These are phyloP conservation scores for Tolypocladium paradoxum DNA, from an alignment of 2,329 filamentous ascomycete species.

Conservation along the genomic window DNA sequence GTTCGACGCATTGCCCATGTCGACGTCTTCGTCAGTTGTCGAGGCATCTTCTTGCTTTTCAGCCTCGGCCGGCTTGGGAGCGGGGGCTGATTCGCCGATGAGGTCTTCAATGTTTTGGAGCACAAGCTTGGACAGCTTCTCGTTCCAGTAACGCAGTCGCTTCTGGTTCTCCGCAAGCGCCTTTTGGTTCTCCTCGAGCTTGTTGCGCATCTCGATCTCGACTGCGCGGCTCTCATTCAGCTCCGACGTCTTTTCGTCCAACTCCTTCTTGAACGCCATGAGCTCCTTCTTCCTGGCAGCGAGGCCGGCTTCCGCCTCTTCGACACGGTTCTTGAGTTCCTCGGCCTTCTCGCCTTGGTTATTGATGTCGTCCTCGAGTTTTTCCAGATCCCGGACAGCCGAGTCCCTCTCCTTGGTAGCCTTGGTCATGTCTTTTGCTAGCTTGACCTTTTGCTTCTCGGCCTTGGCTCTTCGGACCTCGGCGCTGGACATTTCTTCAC, in stretches of 20 bases:
- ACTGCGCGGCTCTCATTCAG: slow-evolving; percentile 79
- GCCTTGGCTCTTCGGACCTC: slow-evolving; percentile 87
- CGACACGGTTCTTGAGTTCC: slow-evolving; percentile 59
- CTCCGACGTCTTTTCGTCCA: slow-evolving; percentile 77
- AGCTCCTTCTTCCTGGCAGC: slow-evolving; percentile 73
- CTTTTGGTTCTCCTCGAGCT: slow-evolving; percentile 94
- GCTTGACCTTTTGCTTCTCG: slow-evolving; percentile 81
- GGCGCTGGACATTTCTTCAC: slow-evolving; percentile 72
- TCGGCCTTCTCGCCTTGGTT: slow-evolving; percentile 68
- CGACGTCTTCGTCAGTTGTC: slow-evolving; percentile 20
- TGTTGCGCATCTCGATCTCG: slow-evolving; percentile 98
- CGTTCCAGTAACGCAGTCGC: slow-evolving; percentile 73
- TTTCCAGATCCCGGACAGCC: slow-evolving; percentile 62
- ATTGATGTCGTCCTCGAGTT: slow-evolving; percentile 66
- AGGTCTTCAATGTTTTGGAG: slow-evolving; percentile 74
- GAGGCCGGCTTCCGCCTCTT: slow-evolving; percentile 72
- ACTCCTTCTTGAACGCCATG: slow-evolving; percentile 65
- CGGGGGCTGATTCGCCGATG: slow-evolving; percentile 24
- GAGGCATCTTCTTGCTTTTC: slow-evolving; percentile 11
- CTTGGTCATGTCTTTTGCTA: slow-evolving; percentile 71
- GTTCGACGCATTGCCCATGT: slow-evolving; percentile 19
- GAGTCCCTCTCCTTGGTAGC: slow-evolving; percentile 69
- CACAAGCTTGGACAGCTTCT: slow-evolving; percentile 75
- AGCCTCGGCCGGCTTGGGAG: slow-evolving; percentile 14
- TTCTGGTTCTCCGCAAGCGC: slow-evolving; percentile 76